Evolutionary conservation across 495 filamentous ascomycete species (phyloP).

Genomic region (Tuber melanosporum): DNA sequence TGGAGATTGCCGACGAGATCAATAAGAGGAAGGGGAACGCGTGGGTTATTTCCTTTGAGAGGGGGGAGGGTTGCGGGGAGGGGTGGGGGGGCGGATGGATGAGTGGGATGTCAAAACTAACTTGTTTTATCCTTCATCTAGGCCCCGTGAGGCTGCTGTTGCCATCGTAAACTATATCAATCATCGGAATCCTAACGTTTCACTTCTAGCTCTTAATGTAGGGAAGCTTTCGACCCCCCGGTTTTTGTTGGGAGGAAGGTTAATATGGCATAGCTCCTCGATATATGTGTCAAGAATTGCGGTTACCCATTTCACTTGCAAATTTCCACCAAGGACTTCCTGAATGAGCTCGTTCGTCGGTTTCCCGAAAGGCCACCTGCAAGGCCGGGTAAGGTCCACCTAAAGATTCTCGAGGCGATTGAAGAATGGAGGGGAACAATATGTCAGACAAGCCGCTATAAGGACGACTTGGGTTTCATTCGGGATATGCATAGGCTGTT

Average conservation of each 20-base stretch:
- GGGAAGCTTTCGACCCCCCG: conserved; percentile 2
- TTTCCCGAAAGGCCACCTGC: conserved; percentile 91
- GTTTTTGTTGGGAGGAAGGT: conserved; percentile 5
- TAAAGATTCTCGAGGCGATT: conserved; percentile 88
- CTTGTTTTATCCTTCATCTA: conserved; percentile 34
- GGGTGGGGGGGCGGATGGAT: not conserved
- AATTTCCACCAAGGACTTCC: conserved; percentile 96
- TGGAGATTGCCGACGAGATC: conserved; percentile 94
- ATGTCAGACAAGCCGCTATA: conserved; percentile 93
- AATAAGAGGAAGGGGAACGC: conserved; percentile 97
- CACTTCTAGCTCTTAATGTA: conserved; percentile 74
- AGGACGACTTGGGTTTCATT: conserved; percentile 93
- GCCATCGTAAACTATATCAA: conserved; percentile 93
- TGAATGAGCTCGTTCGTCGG: conserved; percentile 93
- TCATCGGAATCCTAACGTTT: conserved; percentile 90
- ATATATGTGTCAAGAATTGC: conserved; percentile 99
- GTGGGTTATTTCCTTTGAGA: conserved; percentile 46
- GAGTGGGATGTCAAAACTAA: conserved; percentile 11
- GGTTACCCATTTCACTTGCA: conserved; percentile 98
- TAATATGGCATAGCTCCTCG: conserved; percentile 59
- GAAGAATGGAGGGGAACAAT: conserved; percentile 98
- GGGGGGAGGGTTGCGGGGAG: not conserved
- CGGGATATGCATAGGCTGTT: conserved; percentile 95
- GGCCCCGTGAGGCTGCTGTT: conserved; percentile 87
- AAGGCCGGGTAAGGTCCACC: conserved; percentile 77